phyloP scores from a whole-genome alignment of 176 grass and related monocot genomes.

The Zoysia japonica region DNA sequence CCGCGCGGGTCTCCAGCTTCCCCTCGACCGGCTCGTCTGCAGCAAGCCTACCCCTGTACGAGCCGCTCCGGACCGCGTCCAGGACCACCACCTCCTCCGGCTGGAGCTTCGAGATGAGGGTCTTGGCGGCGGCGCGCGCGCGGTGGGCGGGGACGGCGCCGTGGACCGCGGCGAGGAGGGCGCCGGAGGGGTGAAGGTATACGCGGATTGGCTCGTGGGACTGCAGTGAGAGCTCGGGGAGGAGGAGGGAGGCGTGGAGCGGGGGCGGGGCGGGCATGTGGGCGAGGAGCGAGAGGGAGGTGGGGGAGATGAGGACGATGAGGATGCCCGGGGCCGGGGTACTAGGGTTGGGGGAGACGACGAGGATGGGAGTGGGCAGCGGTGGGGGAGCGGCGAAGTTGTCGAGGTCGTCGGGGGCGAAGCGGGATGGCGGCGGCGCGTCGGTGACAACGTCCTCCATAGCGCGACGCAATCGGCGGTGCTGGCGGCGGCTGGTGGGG shows the following conservation, averaged over 20 bases:
- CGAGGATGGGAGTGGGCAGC: slow-evolving; percentile 55
- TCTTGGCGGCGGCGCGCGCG: slow-evolving; percentile 57
- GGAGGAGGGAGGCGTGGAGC: slow-evolving; percentile 60
- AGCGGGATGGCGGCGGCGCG: slow-evolving; percentile 63
- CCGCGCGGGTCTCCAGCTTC: slow-evolving; percentile 85
- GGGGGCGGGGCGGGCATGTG: slow-evolving; percentile 40
- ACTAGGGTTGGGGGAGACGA: slow-evolving; percentile 48
- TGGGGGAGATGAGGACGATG: slow-evolving; percentile 61
- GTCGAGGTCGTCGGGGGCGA: slow-evolving; percentile 75
- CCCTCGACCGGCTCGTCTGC: slow-evolving; percentile 68
- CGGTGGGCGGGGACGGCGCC: slow-evolving; percentile 51
- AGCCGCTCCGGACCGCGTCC: slow-evolving; percentile 58
- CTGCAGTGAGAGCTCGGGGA: slow-evolving; percentile 58
- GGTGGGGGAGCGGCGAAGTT: slow-evolving; percentile 51
- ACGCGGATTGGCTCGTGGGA: slow-evolving; percentile 59
- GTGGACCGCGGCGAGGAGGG: slow-evolving; percentile 59
- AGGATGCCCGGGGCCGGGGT: slow-evolving; percentile 48
- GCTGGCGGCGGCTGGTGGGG: slow-evolving; percentile 1
- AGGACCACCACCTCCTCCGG: slow-evolving; percentile 74
- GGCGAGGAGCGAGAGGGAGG: slow-evolving; percentile 62
- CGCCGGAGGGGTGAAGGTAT: slow-evolving; percentile 45
- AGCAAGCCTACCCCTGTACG: slow-evolving; percentile 65
- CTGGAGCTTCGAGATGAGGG: slow-evolving; percentile 53
- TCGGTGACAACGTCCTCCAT: slow-evolving; percentile 80
- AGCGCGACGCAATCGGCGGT: slow-evolving; percentile 16